A percentile compares a stretch with the other conserved stretches of the same genome.
Evolutionary conservation across 2,329 filamentous ascomycete species (phyloP).

Genomic region (Fusarium miscanthi): DNA sequence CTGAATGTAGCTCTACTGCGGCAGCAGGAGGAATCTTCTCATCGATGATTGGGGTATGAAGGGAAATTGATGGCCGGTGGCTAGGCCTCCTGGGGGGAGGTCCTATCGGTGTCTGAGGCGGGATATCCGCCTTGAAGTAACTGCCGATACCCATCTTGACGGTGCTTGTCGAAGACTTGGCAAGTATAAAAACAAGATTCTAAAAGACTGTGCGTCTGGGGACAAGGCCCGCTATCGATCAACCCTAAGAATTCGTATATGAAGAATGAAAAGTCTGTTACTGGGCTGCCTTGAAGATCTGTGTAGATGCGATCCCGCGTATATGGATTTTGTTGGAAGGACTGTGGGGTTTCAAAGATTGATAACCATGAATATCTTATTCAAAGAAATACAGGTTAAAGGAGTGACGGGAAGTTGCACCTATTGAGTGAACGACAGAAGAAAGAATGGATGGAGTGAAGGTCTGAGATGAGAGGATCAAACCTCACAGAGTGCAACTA

Average conservation of each 20-base stretch:
- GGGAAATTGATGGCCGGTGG: constrained; percentile 37
- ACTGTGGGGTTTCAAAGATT: constrained; percentile 17
- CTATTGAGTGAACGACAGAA: constrained; percentile 12
- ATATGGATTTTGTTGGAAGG: constrained; percentile 8
- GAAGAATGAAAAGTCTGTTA: neutral
- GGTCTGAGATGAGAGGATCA: neutral
- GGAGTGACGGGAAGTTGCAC: constrained; percentile 11
- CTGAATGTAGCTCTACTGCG: constrained; percentile 61
- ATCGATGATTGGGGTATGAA: constrained; percentile 40
- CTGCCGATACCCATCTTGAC: constrained; percentile 67
- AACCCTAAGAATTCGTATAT: neutral
- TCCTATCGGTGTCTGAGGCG: constrained; percentile 26
- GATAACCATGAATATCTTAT: constrained; percentile 3
- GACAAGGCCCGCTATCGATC: neutral
- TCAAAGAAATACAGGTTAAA: constrained; percentile 11
- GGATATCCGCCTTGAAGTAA: constrained; percentile 67
- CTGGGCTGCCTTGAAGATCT: neutral
- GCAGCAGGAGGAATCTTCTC: constrained; percentile 53
- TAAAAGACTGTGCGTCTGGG: neutral
- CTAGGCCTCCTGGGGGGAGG: constrained; percentile 30
- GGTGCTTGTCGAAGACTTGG: neutral
- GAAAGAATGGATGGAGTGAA: constrained; percentile 24
- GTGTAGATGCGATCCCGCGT: neutral
- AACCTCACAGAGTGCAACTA: constrained; percentile 5
- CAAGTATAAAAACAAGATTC: neutral